phyloP scores from a whole-genome alignment of 176 grass and related monocot species.

The Cenchrus fungigraminus region DNA sequence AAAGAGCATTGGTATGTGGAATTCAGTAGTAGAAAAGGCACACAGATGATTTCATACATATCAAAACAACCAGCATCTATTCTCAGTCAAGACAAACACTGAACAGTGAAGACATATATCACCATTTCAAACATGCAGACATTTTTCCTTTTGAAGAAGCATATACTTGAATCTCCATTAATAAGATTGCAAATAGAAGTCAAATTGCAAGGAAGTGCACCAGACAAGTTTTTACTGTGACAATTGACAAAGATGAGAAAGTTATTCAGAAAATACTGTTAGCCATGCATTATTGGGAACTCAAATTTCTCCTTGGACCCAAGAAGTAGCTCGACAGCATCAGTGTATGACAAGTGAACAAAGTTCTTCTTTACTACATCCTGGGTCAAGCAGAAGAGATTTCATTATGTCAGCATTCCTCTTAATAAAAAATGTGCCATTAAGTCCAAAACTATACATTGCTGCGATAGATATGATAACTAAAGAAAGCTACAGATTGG shows the following conservation, averaged over 20 bases:
- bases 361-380: slow-evolving; percentile 91
- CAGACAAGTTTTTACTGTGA: background rate
- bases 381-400: slow-evolving; percentile 54
- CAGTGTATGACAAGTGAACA: slow-evolving; percentile 94
- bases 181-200: slow-evolving; percentile 4
- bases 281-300: slow-evolving; percentile 71
- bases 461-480: slow-evolving; percentile 27
- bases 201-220: background rate
- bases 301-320: slow-evolving; percentile 89
- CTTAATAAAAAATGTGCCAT: slow-evolving; percentile 2
- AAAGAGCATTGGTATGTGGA: background rate
- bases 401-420: slow-evolving; percentile 34
- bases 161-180: background rate
- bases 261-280: background rate
- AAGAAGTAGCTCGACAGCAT: slow-evolving; percentile 85
- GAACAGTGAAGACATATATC: background rate
- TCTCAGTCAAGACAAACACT: slow-evolving; percentile 20
- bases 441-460: slow-evolving; percentile 15
- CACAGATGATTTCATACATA: slow-evolving; percentile 10
- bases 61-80: slow-evolving; percentile 22
- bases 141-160: background rate
- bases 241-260: slow-evolving; percentile 27
- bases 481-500: slow-evolving; percentile 37
- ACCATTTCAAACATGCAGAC: slow-evolving; percentile 19
- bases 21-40: slow-evolving; percentile 3